A percentile compares a stretch with the other conserved stretches of the same genome.
Conservation (phyloP, 1,139 yeast genomes). For the Candida albicans region DNA sequence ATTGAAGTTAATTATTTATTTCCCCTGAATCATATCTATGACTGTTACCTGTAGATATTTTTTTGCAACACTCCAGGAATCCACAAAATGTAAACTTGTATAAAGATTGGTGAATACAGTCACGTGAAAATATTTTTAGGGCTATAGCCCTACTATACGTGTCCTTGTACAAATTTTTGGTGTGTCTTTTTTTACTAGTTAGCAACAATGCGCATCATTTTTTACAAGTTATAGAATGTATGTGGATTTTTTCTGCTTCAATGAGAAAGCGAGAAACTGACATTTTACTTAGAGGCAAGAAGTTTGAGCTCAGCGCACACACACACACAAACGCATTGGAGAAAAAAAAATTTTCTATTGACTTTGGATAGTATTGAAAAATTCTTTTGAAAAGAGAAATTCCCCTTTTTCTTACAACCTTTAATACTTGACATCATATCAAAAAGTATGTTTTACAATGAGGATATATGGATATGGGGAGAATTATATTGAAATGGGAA, state of each 20-base stretch:
- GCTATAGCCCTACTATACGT: neutral
- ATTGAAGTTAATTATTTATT: too few species aligned
- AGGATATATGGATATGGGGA: neutral
- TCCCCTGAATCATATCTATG: too few species aligned
- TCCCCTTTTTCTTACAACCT: neutral
- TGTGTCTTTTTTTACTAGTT: neutral
- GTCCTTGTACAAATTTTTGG: too few species aligned
- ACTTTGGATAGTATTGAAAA: neutral
- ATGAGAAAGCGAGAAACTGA: too few species aligned
- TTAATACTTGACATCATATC: constrained; percentile 6
- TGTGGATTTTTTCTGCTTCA: too few species aligned
- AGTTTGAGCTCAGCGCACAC: too few species aligned
- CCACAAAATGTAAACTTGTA: too few species aligned
- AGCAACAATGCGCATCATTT: neutral
- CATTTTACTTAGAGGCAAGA: too few species aligned
- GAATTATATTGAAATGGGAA: neutral
- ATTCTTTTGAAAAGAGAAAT: neutral
- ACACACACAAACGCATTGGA: neutral
- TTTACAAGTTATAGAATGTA: neutral
- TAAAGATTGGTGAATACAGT: too few species aligned
- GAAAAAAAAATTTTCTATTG: neutral
- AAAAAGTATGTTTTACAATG: constrained; percentile 3
- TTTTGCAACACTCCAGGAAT: too few species aligned
- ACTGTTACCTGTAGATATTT: too few species aligned
- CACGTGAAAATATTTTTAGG: neutral